Evolutionary conservation across 495 filamentous ascomycete species (phyloP), one percentile per base, ranked within the genome.

Genomic region (Lepidopterella palustris): DNA sequence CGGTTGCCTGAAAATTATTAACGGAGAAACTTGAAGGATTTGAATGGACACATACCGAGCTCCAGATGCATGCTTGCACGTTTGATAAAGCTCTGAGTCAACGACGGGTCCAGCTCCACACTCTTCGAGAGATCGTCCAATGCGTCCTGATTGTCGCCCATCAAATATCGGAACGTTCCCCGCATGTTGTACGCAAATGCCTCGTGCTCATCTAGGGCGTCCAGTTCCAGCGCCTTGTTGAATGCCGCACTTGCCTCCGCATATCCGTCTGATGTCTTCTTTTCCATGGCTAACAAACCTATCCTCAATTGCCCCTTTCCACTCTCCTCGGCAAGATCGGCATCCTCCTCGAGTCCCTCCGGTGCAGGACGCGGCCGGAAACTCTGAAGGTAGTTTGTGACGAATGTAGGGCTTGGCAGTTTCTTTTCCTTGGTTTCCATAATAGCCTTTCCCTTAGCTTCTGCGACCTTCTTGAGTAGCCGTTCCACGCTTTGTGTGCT

Each of bases 61-160:
- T 99, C 93, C 35, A 97, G 82, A 73, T 95, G 87, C 88, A 99
- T 93, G 81, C 91, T 97, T 48, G 93, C 93, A 49, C 95, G 84
- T 79, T 99, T 99, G 77, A 99, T 95, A 73, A 91, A 97, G 79
- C 89, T 96, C 73, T 99, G 93, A 3, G 91, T 93, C 72, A 97
- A 74, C 1, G 82, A 76, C 0, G 92, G 89, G 53, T 97, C 83
- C 18, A 97, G 77, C 71, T 96, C 90, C 53, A 97, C 84, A 71
- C 90, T 96, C 82, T 88, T 91, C 69, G 87, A 87, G 58, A 99
- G 78, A 72, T 97, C 93, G 10, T 77, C 76, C 61, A 97, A 74
- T 1, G 93, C 95, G 57, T 85, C 81, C 26, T 82, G 77, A 60
- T 93, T 92, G 68, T 97, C 89, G 28, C 93, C 93, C 64, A 84